phyloP scores from a whole-genome alignment of 371 early-diverging fungal genomes.

The Mortierella sp. region DNA sequence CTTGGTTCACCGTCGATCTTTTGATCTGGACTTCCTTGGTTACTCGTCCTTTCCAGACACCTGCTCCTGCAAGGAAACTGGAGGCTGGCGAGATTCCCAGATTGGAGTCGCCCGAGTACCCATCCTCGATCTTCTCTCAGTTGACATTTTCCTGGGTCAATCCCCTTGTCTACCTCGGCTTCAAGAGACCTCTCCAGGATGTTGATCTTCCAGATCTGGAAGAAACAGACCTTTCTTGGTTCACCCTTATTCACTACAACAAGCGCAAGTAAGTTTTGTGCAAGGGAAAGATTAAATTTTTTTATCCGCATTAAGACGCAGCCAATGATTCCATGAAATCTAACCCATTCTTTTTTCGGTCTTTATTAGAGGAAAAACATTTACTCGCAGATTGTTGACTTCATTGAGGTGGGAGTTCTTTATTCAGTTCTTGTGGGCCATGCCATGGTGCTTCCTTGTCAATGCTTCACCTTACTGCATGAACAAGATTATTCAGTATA shows the following conservation, averaged over 20 bases:
- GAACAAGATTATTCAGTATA: slow-evolving; percentile 68
- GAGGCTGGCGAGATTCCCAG: slow-evolving; percentile 40
- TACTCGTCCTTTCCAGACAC: slow-evolving; percentile 32
- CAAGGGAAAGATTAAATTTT: background rate
- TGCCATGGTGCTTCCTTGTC: slow-evolving; percentile 63
- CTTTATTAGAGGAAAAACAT: slow-evolving; percentile 17
- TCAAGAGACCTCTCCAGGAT: slow-evolving; percentile 63
- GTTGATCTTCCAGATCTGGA: slow-evolving; percentile 62
- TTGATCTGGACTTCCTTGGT: slow-evolving; percentile 33
- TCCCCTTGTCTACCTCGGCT: slow-evolving; percentile 66
- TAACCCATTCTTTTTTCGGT: background rate
- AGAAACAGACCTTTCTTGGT: slow-evolving; percentile 31
- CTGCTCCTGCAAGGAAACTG: slow-evolving; percentile 8
- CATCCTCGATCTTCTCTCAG: slow-evolving; percentile 63
- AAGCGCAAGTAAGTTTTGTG: slow-evolving; percentile 23
- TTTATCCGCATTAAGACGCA: too few species aligned
- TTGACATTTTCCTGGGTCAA: slow-evolving; percentile 68
- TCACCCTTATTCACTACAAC: slow-evolving; percentile 11
- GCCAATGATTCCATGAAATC: background rate
- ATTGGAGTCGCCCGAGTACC: slow-evolving; percentile 61
- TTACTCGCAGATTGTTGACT: slow-evolving; percentile 43
- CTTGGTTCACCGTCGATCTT: slow-evolving; percentile 12
- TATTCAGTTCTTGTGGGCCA: slow-evolving; percentile 60
- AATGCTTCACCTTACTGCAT: slow-evolving; percentile 69
- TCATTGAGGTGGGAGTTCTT: slow-evolving; percentile 57